Conservation (phyloP, 75 land plant genomes). For the Pinus taeda region DNA sequence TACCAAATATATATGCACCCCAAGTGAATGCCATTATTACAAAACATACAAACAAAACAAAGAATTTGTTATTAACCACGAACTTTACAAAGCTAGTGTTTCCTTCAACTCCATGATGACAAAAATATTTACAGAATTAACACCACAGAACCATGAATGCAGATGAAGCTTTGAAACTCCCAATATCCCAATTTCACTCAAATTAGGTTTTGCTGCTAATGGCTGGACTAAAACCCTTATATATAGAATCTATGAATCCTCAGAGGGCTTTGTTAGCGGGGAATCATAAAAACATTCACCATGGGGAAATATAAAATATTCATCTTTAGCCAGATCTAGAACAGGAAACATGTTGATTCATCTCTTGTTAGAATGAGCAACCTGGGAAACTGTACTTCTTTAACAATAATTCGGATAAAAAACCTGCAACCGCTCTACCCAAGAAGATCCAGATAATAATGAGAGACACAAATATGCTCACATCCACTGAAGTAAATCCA, state of each 20-base stretch:
- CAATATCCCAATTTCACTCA: too few species aligned
- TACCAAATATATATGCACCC: constrained; percentile 49
- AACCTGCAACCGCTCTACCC: constrained; percentile 61
- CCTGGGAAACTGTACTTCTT: constrained; percentile 35
- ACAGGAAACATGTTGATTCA: too few species aligned
- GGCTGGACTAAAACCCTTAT: too few species aligned
- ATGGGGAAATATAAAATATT: too few species aligned
- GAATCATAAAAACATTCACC: too few species aligned
- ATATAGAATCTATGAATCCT: too few species aligned
- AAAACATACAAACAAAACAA: constrained; percentile 40
- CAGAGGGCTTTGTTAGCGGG: too few species aligned
- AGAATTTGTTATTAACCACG: constrained; percentile 34
- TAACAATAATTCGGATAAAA: constrained; percentile 44
- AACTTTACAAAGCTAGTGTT: background rate
- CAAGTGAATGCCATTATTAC: constrained; percentile 49
- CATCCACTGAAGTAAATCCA: constrained; percentile 28
- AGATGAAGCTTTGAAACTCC: too few species aligned
- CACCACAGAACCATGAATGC: too few species aligned
- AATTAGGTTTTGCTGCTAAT: too few species aligned
- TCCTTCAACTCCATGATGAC: background rate
- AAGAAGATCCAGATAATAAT: constrained; percentile 77
- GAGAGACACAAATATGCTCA: constrained; percentile 65
- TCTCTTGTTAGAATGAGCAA: constrained; percentile 38
- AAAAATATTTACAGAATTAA: background rate
- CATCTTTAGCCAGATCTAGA: too few species aligned